Evolutionary conservation across 1,284 basidiomycete species (phyloP), one percentile per base, ranked within the genome.

Genomic region (Ganoderma boninense): DNA sequence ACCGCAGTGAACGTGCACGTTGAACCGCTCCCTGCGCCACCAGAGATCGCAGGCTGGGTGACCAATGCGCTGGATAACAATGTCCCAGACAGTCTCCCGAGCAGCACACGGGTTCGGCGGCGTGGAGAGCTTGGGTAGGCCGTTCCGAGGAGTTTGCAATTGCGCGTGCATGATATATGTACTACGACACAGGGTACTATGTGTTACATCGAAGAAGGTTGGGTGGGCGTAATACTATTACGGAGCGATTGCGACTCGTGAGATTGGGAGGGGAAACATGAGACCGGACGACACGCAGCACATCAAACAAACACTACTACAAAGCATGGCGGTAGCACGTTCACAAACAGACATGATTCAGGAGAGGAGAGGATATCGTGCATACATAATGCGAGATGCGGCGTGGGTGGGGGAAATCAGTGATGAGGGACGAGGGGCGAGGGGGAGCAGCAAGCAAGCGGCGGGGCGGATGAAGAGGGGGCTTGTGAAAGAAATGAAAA

Each of bases 281-380:
- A 63, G 42, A 29, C 38, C 57, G 20, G 69, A 64, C 63, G 69
- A 68, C 64, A 66, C 65, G 67, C 68, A 71, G 67, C 67, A 70
- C 63, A 71, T 69, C 65, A 69, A 59, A 32, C 62, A 65, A 60
- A 68, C 69, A 68, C 69, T 54, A 68, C 46, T 70, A 73, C 72
- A 71, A 68, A 73, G 72, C 72, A 71, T 61, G 64, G 69, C 26
- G 69, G 66, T 68, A 67, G 72, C 64, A 65, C 35, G 64, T 43
- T 46, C 52, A 63, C 63, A 72, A 59, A 62, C 54, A 44, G 62
- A 42, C 43, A 42, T 38, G 66, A 60, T 46, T 62, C 66, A 49
- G 38, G 38, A 38, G 54, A 42, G 57, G 54, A 52, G 59, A 56
- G 38, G 46, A 38, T 52, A 68, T 66, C 56, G 63, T 68, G 62